Conservation (phyloP, 2,329 filamentous ascomycete species). For the Nemania bipapillata region DNA sequence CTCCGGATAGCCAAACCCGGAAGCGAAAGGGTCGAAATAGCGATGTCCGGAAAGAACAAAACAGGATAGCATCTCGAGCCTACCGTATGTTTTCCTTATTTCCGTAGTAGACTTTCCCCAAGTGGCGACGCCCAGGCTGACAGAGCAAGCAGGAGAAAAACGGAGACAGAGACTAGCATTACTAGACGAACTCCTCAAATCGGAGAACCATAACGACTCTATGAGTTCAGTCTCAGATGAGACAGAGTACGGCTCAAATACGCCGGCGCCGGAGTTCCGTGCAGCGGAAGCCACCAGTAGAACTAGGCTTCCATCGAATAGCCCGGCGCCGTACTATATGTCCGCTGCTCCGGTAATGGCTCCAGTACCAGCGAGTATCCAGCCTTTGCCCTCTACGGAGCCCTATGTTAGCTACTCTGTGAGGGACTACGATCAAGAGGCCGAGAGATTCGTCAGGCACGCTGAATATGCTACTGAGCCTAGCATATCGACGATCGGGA, state of each 20-base stretch:
- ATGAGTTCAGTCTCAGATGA: constrained; percentile 50
- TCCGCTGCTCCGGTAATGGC: constrained; percentile 32
- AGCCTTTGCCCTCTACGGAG: constrained; percentile 40
- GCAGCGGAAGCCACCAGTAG: constrained; percentile 12
- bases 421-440: constrained; percentile 38
- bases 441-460: constrained; percentile 31
- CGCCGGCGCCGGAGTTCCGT: constrained; percentile 29
- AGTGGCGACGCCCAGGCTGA: constrained; percentile 35
- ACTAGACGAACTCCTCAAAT: constrained; percentile 54
- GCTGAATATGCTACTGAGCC: constrained; percentile 36
- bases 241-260: constrained; percentile 41
- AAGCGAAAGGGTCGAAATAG: constrained; percentile 47
- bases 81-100: constrained; percentile 49
- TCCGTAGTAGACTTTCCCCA: background rate
- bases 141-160: constrained; percentile 53
- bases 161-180: constrained; percentile 58
- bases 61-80: constrained; percentile 48
- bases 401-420: constrained; percentile 41
- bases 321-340: constrained; percentile 41
- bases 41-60: constrained; percentile 49
- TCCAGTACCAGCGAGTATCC: constrained; percentile 37
- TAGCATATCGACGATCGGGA: constrained; percentile 34
- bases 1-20: constrained; percentile 35
- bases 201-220: constrained; percentile 47
- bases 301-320: constrained; percentile 42